These are phyloP conservation scores for Zasmidium angulare DNA, from an alignment of 2,329 filamentous ascomycete genomes.

Conservation along the genomic window DNA sequence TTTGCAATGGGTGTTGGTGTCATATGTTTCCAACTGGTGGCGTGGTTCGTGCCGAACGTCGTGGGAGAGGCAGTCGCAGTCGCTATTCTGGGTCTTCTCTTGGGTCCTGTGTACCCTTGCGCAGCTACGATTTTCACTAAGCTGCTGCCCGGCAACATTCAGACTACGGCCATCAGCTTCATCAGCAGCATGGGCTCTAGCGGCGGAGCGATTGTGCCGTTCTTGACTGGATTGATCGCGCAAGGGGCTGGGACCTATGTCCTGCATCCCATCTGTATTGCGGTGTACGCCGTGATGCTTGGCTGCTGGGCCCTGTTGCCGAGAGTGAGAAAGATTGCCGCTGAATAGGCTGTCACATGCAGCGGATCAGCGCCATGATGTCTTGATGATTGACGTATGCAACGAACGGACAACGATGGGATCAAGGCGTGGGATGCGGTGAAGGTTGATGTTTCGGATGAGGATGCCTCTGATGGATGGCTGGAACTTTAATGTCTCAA, in stretches of 20 bases:
- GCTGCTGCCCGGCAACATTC: slow-evolving; percentile 58
- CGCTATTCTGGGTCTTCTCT: slow-evolving; percentile 66
- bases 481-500: neutral
- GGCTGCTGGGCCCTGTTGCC: slow-evolving; percentile 65
- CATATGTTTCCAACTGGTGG: slow-evolving; percentile 67
- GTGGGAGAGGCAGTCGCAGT: slow-evolving; percentile 51
- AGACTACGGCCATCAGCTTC: slow-evolving; percentile 64
- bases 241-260: slow-evolving; percentile 64
- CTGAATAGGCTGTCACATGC: slow-evolving; percentile 1
- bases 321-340: slow-evolving; percentile 49
- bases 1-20: slow-evolving; percentile 62
- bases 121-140: slow-evolving; percentile 64
- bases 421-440: neutral
- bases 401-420: neutral
- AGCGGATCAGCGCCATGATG: neutral
- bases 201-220: slow-evolving; percentile 67
- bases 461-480: neutral
- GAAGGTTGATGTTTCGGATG: neutral
- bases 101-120: slow-evolving; percentile 80
- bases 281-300: slow-evolving; percentile 64
- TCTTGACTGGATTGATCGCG: slow-evolving; percentile 64
- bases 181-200: slow-evolving; percentile 69
- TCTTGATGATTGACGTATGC: neutral
- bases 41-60: slow-evolving; percentile 56
- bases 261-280: slow-evolving; percentile 65